Conservation (phyloP, 2,329 filamentous ascomycete species). For the Fusarium humuli region DNA sequence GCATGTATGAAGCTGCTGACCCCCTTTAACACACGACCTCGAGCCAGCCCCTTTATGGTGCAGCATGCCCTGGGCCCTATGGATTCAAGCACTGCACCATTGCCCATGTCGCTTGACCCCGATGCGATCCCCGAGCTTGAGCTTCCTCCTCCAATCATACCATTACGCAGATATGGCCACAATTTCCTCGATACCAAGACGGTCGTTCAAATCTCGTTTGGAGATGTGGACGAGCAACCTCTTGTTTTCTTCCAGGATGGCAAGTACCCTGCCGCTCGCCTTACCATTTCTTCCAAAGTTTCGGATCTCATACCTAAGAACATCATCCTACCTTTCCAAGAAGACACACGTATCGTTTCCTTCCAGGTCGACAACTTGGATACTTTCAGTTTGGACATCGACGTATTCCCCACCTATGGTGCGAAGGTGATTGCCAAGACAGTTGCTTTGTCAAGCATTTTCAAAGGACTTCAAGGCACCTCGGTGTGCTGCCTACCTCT, state of each 20-base stretch:
- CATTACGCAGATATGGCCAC: conserved; percentile 92
- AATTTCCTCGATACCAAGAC: conserved; percentile 99
- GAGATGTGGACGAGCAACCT: conserved; percentile 78
- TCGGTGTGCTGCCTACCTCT: conserved; percentile 86
- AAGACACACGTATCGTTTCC: conserved; percentile 91
- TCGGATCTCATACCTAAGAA: conserved; percentile 97
- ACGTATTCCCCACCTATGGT: conserved; percentile 96
- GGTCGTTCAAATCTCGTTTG: conserved; percentile 92
- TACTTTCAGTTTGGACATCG: conserved; percentile 94
- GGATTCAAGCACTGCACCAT: conserved; percentile 62
- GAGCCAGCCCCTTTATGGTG: conserved; percentile 58
- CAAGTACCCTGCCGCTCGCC: conserved; percentile 92
- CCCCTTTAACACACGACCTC: conserved; percentile 62
- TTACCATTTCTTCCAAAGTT: conserved; percentile 96
- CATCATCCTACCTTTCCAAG: conserved; percentile 93
- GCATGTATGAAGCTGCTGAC: conserved; percentile 92
- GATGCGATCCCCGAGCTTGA: conserved; percentile 94
- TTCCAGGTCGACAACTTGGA: conserved; percentile 97
- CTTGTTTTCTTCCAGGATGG: conserved; percentile 97
- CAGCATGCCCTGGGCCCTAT: conserved; percentile 59
- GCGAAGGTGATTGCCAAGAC: conserved; percentile 98
- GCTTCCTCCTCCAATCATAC: conserved; percentile 94
- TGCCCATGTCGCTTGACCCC: conserved; percentile 76
- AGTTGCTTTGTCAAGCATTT: conserved; percentile 88
- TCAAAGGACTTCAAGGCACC: conserved; percentile 79